Evolutionary conservation across 495 filamentous ascomycete species (phyloP), one percentile per base, ranked within the genome.

Genomic region (Amphirosellinia nigrospora): DNA sequence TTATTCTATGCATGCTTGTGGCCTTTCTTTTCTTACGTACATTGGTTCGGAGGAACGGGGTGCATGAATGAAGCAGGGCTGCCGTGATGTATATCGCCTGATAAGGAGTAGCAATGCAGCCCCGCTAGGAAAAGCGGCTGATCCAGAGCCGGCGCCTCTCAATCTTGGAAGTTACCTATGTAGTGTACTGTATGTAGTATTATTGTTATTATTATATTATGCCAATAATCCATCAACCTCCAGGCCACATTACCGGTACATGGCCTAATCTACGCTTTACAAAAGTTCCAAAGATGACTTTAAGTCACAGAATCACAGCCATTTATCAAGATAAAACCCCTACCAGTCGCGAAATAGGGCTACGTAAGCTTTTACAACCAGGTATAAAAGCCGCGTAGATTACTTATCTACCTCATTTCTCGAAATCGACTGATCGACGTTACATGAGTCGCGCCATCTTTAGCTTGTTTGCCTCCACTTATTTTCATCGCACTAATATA

Each of bases 381-480:
- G 23, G 15, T 28, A 63, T 45, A 43, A 63, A 45, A 19, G 23
- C 32, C 30, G 23, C 38, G n/a, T 43, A 26, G 36, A 38, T 28
- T 16, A 19, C n/a, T n/a, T n/a, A n/a, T 13, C 11, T 19, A 16
- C 36, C 60, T 19, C 36, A n/a, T 30, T 34, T 39, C 46, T 58
- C 30, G 28, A 45, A 66, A 70, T n/a, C 45, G 26, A 64, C 23
- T 64, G 38, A 64, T 64, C 48, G 36, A 58, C 48, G 38, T 52
- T 45, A 61, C 68, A 70, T 64, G 68, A 70, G 64, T 70, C 50
- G 38, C 48, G 55, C 46, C 38, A 56, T 55, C 38, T 56, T 30
- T 45, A 61, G 68, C 28, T 46, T 15, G 52, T 56, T 23, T 21
- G n/a, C 53, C 53, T 55, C 26, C 28, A 56, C 53, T 56, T 56